Base-by-base conservation (phyloP, 2,329 filamentous ascomycete species). In the Zymoseptoria crescenta region DNA sequence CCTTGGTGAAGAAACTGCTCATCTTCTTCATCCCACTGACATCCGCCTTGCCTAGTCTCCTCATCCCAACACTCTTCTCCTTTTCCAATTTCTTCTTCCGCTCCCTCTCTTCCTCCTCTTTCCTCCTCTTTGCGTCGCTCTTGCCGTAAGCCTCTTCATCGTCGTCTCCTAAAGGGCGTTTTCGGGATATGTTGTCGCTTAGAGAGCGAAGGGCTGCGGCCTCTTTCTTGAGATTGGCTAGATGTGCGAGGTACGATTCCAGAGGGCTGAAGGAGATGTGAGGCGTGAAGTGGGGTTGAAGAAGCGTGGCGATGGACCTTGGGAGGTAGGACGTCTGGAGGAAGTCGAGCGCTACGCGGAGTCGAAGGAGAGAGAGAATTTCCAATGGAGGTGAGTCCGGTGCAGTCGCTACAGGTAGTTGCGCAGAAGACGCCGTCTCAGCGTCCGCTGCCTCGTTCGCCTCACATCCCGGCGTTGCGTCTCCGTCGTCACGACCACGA, bases 11-110 rank as follows among this genome's bases (percentile, higher is more conserved):
- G 76, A 99, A 99, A 62, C 87, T 83, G 71, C 89, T 96, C 83
- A 99, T 83, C 79, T 97, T 99, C 81, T 89, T 94, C 94, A 99
- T 99, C 1, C 94, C 94, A 21, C 77, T 84, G 0, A 88, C 92
- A 75, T 97, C 89, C 53, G 92, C 93, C 77, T 97, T 99, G 73
- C 88, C 88, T 69, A 99, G 73, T 53, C 92, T 83, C 71, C 86
- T 87, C 1, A 96, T 84, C 0, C 85, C 92, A 0, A 45, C 35
- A 6, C 35, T 45, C 35, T 45, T 45, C n/a, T 45, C 35, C 28
- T 85, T 81, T 62, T 88, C 94, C 75, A 89, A 83, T 2, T 83
- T 84, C 76, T 95, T 92, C 75, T 87, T 92, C 73, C 84, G 87
- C 76, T 87, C 88, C 60, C 96, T 92, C 60, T 96, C 92, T 62